phyloP scores from a whole-genome alignment of 345 rosid species.

The Populus simonii region DNA sequence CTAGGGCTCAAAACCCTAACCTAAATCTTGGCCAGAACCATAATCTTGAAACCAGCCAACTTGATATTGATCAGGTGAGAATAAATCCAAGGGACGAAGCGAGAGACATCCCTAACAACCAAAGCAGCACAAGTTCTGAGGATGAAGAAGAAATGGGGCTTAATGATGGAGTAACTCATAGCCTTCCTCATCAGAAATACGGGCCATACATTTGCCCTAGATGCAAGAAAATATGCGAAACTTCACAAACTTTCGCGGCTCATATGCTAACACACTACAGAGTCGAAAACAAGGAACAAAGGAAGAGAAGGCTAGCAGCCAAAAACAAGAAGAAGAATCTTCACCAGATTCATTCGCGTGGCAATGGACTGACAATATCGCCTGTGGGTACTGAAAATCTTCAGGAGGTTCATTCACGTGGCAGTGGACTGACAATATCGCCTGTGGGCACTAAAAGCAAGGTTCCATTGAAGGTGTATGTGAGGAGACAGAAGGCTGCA shows the following conservation, averaged over 20 bases:
- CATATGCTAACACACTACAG: conserved; percentile 18
- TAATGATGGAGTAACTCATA: conserved; percentile 28
- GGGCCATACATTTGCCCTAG: conserved; percentile 32
- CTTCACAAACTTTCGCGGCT: conserved; percentile 26
- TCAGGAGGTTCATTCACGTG: not conserved
- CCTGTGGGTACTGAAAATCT: not conserved
- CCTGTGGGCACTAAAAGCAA: not conserved
- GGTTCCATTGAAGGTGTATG: not conserved
- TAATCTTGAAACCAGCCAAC: not conserved
- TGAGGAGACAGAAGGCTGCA: not conserved
- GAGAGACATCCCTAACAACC: too few relatives aligned
- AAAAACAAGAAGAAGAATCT: conserved; percentile 16
- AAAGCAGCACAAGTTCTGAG: too few relatives aligned
- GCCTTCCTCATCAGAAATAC: conserved; percentile 20
- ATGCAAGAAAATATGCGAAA: conserved; percentile 6
- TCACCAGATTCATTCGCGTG: not conserved
- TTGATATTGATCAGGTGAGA: too few relatives aligned
- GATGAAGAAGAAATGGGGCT: not conserved
- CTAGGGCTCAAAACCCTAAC: not conserved
- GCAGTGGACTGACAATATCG: conserved; percentile 1
- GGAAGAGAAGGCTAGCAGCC: conserved; percentile 17
- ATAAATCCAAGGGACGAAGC: too few relatives aligned
- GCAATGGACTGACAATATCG: not conserved
- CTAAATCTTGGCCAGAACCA: not conserved
- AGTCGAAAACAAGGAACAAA: conserved; percentile 20